Evolutionary conservation across 2,329 filamentous ascomycete genomes (phyloP).

Genomic region (Alternaria incomplexa): DNA sequence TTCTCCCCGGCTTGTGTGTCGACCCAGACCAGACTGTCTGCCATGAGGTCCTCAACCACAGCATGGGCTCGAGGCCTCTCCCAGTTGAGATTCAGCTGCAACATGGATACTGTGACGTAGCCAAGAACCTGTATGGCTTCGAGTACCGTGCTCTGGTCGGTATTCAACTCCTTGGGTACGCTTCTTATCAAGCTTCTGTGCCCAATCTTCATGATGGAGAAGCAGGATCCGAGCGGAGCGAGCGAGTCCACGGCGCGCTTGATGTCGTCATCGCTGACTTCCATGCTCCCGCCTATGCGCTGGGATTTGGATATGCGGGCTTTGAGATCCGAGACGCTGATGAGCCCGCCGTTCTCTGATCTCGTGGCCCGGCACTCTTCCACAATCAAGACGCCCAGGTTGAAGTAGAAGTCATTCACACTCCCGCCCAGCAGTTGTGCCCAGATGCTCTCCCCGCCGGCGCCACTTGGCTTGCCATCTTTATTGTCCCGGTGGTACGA

Average conservation of each 20-base stretch:
- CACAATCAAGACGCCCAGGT: conserved; percentile 92
- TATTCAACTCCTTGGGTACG: conserved; percentile 93
- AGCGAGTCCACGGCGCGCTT: conserved; percentile 86
- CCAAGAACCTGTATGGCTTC: conserved; percentile 90
- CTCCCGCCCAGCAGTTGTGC: conserved; percentile 87
- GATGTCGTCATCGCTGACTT: conserved; percentile 91
- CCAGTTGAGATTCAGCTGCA: conserved; percentile 87
- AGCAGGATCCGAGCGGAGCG: conserved; percentile 84
- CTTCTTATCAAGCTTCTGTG: conserved; percentile 87
- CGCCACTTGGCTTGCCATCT: conserved; percentile 55
- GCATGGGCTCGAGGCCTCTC: conserved; percentile 83
- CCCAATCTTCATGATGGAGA: conserved; percentile 83
- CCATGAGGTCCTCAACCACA: conserved; percentile 86
- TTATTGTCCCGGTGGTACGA: conserved; percentile 56
- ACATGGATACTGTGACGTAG: conserved; percentile 87
- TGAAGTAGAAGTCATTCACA: conserved; percentile 99
- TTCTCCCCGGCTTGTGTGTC: conserved; percentile 84
- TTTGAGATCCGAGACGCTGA: conserved; percentile 80
- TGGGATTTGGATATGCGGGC: conserved; percentile 75
- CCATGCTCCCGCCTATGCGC: conserved; percentile 70
- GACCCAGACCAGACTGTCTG: conserved; percentile 91
- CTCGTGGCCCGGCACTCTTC: conserved; percentile 88
- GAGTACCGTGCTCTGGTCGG: conserved; percentile 88
- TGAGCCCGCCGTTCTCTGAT: conserved; percentile 89
- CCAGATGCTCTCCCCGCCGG: conserved; percentile 76